Evolutionary conservation across 495 filamentous ascomycete genomes (phyloP), one percentile per base, ranked within the genome.

Genomic region (Bathelium albidoporum): DNA sequence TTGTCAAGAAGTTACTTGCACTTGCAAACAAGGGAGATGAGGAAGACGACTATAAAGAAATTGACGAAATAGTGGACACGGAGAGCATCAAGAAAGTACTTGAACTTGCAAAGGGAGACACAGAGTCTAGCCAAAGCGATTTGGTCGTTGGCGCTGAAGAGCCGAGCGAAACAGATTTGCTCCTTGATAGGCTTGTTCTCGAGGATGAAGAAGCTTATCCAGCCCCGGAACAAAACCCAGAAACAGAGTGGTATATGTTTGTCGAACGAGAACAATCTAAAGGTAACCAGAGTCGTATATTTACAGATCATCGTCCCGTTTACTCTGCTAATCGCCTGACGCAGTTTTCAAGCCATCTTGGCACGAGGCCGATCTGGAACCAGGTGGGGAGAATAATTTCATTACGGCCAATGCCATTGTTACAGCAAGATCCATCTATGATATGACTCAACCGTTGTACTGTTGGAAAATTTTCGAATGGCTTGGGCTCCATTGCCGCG

Each of bases 281-380:
- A 61, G 59, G 72, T 73, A 67, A 70, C 65, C 44, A 20, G 5
- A 43, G 1, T 18, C 20, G 29, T 5, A 1, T 11, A 59, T 29
- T 31, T 31, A 24, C 63, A 28, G 1, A 18, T n/a, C n/a, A n/a
- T n/a, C n/a, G 32, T 32, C 45, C 16, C 14, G 22, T 36, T 5
- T 28, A 18, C 26, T 20, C 39, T n/a, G 58, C 44, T 69, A 32
- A 66, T 31, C 9, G 0, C 5, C 14, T n/a, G 1, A 14, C 9
- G 14, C 59, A 79, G 78, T 74, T 22, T 75, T 78, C 60, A 75
- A 80, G 32, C 65, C 75, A 60, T 67, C 68, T 39, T 80, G 76
- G 68, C 79, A 80, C 59, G 65, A 68, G 22, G 77, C 70, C 20
- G 78, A 81, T 64, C 63, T 81, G 1, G 75, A 73, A 39, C 76